Conservation (phyloP, 2,329 filamentous ascomycete species). For the Byssochlamys sp. region DNA sequence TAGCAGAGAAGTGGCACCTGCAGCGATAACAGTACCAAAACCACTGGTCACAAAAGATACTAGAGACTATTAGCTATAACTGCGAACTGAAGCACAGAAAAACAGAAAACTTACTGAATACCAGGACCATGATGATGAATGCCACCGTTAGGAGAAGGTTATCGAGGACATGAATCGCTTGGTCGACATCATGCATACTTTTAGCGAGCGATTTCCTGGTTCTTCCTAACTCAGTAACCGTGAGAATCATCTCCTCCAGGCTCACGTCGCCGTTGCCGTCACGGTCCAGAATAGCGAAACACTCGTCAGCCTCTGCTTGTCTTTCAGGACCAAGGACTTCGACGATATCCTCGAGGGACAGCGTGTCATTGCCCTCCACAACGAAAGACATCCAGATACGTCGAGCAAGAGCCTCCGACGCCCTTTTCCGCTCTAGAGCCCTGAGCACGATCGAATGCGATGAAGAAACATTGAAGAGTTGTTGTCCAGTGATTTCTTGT, state of each 20-base stretch:
- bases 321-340: conserved; percentile 75
- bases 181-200: conserved; percentile 95
- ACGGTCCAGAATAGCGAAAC: conserved; percentile 68
- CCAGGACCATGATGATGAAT: conserved; percentile 67
- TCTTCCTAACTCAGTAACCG: conserved; percentile 71
- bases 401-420: conserved; percentile 83
- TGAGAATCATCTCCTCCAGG: conserved; percentile 87
- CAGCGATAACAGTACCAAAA: conserved; percentile 76
- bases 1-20: conserved; percentile 80
- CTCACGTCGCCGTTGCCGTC: conserved; percentile 91
- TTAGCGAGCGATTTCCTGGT: conserved; percentile 80
- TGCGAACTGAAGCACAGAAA: conserved; percentile 12
- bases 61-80: conserved; percentile 22
- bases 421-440: conserved; percentile 72
- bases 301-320: conserved; percentile 71
- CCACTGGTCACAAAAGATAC: conserved; percentile 80
- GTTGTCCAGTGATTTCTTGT: conserved; percentile 87
- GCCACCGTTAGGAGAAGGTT: conserved; percentile 74
- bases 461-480: conserved; percentile 86
- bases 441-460: conserved; percentile 82
- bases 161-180: conserved; percentile 85
- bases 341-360: conserved; percentile 70
- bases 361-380: conserved; percentile 70
- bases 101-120: conserved; percentile 54
- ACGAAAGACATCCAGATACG: conserved; percentile 98